Base-by-base conservation (phyloP, 1,284 basidiomycete genomes). In the Cutaneotrichosporon mucoides region DNA sequence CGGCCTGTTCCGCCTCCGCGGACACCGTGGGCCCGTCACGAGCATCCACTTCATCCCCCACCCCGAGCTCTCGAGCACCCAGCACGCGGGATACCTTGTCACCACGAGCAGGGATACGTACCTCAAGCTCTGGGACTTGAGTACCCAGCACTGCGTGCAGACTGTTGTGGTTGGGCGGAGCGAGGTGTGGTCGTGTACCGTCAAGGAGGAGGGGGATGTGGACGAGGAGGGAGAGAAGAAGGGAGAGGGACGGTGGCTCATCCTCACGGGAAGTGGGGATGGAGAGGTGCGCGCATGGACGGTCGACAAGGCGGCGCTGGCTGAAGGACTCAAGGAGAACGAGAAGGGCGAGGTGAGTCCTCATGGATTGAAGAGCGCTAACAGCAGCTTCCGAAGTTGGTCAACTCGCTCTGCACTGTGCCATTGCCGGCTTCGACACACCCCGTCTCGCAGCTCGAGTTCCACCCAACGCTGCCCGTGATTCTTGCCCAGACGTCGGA, bases 51-150 rank as follows among this genome's bases (percentile, higher is more conserved):
- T 98, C 76, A 73, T 98, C 12, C 81, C 84, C 6, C 80, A 82
- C 49, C 81, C 82, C 1, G 87, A 86, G 6, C 83, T 83, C 0
- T 76, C 61, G 8, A 62, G 81, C 0, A 77, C 84, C 15, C 47
- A 67, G 55, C 79, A 84, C 48, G 82, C 87, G 0, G 80, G 81
- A 10, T 87, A 88, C 70, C 81, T 99, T 9, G 76, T 98, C 51
- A 90, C 89, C 2, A 84, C 88, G 0, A 88, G 89, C 41, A 95
- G 93, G 73, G 96, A 99, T 72, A 97, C 93, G 0, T 88, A 97
- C 67, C 72, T 99, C 67, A 99, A 99, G 76, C 80, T 99, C 11
- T 99, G 95, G 94, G 92, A 98, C 74, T 82, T 99, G 15, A 84
- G 87, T 6, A 93, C 92, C 0, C 93, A 96, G 73, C 94, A 99